phyloP scores from a whole-genome alignment of 2,329 filamentous ascomycete genomes.

The Lizonia empirigonia region DNA sequence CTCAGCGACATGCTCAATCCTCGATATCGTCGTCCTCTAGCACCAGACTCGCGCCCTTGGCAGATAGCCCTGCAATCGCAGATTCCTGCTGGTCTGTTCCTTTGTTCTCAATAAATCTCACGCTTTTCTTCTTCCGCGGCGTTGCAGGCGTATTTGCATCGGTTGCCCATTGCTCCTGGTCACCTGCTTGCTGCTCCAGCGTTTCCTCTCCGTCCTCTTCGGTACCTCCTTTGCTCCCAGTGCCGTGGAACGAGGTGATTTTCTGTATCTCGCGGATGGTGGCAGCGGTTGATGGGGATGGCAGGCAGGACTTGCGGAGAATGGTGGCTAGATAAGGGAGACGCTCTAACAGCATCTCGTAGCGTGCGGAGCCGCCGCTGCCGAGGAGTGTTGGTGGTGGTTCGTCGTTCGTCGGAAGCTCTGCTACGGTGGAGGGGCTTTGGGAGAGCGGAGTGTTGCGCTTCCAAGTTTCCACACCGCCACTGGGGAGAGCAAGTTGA shows the following conservation, averaged over 20 bases:
- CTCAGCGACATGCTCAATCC: constrained; percentile 39
- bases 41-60: constrained; percentile 45
- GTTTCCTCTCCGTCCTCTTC: constrained; percentile 32
- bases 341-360: constrained; percentile 80
- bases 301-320: constrained; percentile 41
- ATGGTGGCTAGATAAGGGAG: constrained; percentile 85
- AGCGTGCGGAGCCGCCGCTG: constrained; percentile 66
- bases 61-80: constrained; percentile 29
- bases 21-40: constrained; percentile 57
- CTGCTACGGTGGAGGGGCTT: constrained; percentile 2
- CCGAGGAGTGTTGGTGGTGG: constrained; percentile 55
- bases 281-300: constrained; percentile 26
- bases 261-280: constrained; percentile 66
- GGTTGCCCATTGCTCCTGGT: constrained; percentile 52
- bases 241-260: constrained; percentile 66
- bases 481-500: constrained; percentile 32
- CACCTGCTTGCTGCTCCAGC: constrained; percentile 27
- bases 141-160: constrained; percentile 44
- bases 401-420: constrained; percentile 18
- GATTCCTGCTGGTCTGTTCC: constrained; percentile 25
- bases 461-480: constrained; percentile 50
- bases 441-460: constrained; percentile 28
- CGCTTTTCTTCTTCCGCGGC: constrained; percentile 24
- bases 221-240: constrained; percentile 31
- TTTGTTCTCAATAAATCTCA: neutral